Evolutionary conservation across 1,284 basidiomycete species (phyloP).

Genomic region (Phylloporus gajari): DNA sequence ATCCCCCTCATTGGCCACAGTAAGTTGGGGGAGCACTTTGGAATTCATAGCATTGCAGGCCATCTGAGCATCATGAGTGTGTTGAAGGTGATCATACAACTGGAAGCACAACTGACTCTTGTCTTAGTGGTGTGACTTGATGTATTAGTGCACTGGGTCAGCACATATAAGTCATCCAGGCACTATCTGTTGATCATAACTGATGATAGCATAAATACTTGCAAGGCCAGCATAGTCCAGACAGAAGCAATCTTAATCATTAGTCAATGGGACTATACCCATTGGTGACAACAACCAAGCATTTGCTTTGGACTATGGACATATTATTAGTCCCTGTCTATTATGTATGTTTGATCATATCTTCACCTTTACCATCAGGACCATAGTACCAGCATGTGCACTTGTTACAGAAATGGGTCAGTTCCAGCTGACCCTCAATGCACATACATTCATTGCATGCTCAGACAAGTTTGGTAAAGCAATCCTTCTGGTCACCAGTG

Average conservation of each 20-base stretch:
- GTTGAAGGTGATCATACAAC: neutral
- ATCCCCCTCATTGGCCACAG: neutral
- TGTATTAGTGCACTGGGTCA: neutral
- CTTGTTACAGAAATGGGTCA: constrained; percentile 1
- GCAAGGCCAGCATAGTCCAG: neutral
- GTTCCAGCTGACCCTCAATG: neutral
- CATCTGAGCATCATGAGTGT: neutral
- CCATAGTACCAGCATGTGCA: neutral
- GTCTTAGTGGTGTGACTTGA: neutral
- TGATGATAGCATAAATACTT: neutral
- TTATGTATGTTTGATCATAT: neutral
- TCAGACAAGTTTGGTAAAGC: neutral
- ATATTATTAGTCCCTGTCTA: neutral
- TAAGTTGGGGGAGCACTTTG: neutral
- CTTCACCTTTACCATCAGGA: neutral
- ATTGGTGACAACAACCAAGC: neutral
- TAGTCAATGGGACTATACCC: neutral
- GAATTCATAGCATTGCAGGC: neutral
- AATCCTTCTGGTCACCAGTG: neutral
- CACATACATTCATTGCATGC: neutral
- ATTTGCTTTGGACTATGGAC: neutral
- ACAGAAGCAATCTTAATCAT: neutral
- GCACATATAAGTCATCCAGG: neutral
- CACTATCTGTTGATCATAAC: neutral
- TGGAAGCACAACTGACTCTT: neutral